Percentiles rank a stretch among this genome's conserved stretches.
phyloP scores from a whole-genome alignment of 148 eudicot genomes.

The Heliosperma pusillum region DNA sequence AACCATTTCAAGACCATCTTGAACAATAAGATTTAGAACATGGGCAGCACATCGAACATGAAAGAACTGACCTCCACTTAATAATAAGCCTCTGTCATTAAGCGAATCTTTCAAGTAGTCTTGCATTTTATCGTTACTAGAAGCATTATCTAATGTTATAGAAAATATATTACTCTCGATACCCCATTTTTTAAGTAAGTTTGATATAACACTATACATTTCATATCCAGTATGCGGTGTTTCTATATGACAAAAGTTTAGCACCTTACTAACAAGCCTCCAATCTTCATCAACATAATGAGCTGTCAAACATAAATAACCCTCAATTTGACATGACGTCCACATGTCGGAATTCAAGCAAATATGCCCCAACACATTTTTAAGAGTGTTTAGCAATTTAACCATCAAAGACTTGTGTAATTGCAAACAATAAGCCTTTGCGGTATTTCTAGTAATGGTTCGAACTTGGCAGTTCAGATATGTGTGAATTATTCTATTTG shows the following conservation, averaged over 20 bases:
- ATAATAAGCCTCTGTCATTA: neutral
- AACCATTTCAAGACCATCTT: too few relatives aligned
- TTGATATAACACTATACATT: neutral
- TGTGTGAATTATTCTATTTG: slow-evolving; percentile 11
- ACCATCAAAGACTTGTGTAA: neutral
- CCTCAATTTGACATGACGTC: slow-evolving; percentile 20
- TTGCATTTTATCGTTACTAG: neutral
- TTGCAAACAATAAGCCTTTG: slow-evolving; percentile 5
- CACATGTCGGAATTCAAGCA: slow-evolving; percentile 22
- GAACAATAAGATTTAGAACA: too few relatives aligned
- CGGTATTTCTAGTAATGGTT: slow-evolving; percentile 12
- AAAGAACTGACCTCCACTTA: too few relatives aligned
- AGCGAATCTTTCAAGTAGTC: slow-evolving; percentile 6
- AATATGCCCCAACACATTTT: slow-evolving; percentile 11
- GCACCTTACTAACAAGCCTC: slow-evolving; percentile 3
- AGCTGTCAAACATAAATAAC: too few relatives aligned
- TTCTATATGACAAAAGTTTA: slow-evolving; percentile 19
- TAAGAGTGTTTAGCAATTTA: neutral
- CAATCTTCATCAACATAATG: slow-evolving; percentile 19
- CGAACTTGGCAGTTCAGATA: slow-evolving; percentile 1
- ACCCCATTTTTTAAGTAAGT: slow-evolving; percentile 1
- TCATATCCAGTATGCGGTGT: slow-evolving; percentile 12
- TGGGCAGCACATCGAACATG: too few relatives aligned
- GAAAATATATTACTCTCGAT: slow-evolving; percentile 27
- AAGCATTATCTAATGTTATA: slow-evolving; percentile 26